Evolutionary conservation across 352 stramenopile species (phyloP), one percentile per base, ranked within the genome.

Genomic region (Phytopythium cucurbitacearum): DNA sequence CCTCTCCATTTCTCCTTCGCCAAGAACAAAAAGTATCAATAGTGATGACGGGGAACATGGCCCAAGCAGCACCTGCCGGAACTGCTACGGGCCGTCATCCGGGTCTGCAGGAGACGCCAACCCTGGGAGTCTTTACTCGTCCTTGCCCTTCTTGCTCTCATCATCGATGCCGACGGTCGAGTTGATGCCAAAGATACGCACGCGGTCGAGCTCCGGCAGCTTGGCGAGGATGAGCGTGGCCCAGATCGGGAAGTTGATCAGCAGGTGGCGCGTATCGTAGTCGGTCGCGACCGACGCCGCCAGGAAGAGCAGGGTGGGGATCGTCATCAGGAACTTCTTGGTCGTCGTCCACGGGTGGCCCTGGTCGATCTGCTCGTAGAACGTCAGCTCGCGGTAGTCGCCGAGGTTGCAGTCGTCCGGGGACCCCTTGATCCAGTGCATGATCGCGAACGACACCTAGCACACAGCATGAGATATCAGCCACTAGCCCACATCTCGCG

Each of bases 141-240:
- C 57, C 76, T 89, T 89, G 64, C 67, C 63, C 46, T 65, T 61
- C 53, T 75, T 72, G 32, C 9, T 40, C 34, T 84, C 62, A 43
- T 98, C 93, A 73, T 98, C 93, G 68, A 98, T 98, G 49, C 94
- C 94, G 37, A 95, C 87, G 16, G 95, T 98, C 45, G 83, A 89
- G 73, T 98, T 98, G 69, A 98, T 98, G 40, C 95, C 95, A 54
- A 98, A 96, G 65, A 98, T 90, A 51, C 95, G 84, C 48, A 98
- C 95, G 51, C 93, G 91, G 65, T 98, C 92, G 58, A 98, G 92
- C 57, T 91, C 85, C 5, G 89, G 89, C 43, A 98, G 62, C 69
- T 98, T 98, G 47, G 88, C 89, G 43, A 98, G 59, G 44, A 98
- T 93, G 33, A 94, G 72, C 51, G 96, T 81, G 5, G 69, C 69